A percentile compares a stretch with the other conserved stretches of the same genome.
phyloP scores from a whole-genome alignment of 129 eudicot species.

The Chrysanthemum makinoi region DNA sequence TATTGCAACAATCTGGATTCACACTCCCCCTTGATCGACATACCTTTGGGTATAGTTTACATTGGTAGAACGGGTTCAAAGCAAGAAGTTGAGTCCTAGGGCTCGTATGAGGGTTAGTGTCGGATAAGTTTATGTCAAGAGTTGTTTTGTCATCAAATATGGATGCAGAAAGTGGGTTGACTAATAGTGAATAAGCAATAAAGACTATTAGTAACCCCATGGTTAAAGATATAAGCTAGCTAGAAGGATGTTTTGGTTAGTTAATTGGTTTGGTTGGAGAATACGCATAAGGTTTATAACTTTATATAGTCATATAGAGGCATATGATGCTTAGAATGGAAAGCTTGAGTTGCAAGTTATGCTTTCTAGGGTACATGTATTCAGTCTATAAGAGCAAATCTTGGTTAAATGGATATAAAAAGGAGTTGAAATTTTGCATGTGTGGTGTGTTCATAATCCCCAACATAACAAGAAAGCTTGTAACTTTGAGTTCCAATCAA shows the following conservation, averaged over 20 bases:
- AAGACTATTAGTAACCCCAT: conserved; percentile 25
- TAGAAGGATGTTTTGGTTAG: background rate
- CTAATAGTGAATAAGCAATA: background rate
- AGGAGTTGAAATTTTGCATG: conserved; percentile 15
- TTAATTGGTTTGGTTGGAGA: conserved; percentile 1
- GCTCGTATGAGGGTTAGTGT: conserved; percentile 19
- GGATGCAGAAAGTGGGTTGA: conserved; percentile 20
- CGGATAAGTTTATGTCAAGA: conserved; percentile 2
- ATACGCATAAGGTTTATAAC: background rate
- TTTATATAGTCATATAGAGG: conserved; percentile 29
- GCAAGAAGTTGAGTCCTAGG: conserved; percentile 23
- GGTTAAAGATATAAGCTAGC: conserved; percentile 8
- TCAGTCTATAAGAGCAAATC: conserved; percentile 15
- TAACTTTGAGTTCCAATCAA: conserved; percentile 37
- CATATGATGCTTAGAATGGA: conserved; percentile 20
- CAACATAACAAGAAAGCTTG: conserved; percentile 30
- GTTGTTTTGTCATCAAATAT: background rate
- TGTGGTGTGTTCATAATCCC: conserved; percentile 30
- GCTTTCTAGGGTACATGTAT: conserved; percentile 30
- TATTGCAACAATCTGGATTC: conserved; percentile 41
- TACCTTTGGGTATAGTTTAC: conserved; percentile 43
- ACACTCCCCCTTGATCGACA: conserved; percentile 34
- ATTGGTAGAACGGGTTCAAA: conserved; percentile 32
- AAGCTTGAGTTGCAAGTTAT: conserved; percentile 30
- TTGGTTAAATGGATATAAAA: conserved; percentile 22